These are phyloP conservation scores for Mycena maculata DNA, from an alignment of 768 basidiomycete genomes.

Conservation along the genomic window DNA sequence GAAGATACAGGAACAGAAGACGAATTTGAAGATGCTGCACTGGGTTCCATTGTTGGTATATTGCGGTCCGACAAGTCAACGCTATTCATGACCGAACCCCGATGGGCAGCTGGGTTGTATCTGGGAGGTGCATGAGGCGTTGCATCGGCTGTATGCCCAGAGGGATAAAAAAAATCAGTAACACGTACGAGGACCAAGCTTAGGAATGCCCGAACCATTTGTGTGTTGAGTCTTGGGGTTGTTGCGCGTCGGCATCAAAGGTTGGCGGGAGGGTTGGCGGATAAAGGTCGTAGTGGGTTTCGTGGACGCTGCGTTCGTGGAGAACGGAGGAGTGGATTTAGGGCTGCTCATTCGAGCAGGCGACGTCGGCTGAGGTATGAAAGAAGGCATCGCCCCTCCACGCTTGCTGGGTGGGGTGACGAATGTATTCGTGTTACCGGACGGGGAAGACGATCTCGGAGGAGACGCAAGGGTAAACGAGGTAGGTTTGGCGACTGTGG, in stretches of 20 bases:
- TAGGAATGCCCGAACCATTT: conserved; percentile 76
- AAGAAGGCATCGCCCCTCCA: conserved; percentile 59
- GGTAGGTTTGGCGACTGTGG: conserved; percentile 47
- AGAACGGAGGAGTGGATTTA: conserved; percentile 32
- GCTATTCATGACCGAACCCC: conserved; percentile 54
- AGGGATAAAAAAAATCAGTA: conserved; percentile 60
- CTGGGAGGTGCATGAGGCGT: conserved; percentile 52
- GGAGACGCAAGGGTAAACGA: conserved; percentile 45
- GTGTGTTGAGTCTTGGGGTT: conserved; percentile 42
- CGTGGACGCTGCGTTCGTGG: conserved; percentile 47
- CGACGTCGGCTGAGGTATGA: conserved; percentile 70
- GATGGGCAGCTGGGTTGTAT: conserved; percentile 44
- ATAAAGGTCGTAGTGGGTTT: conserved; percentile 55
- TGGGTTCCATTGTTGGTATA: conserved; percentile 35
- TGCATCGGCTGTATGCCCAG: conserved; percentile 45
- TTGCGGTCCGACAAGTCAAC: conserved; percentile 49
- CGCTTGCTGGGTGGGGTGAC: conserved; percentile 68
- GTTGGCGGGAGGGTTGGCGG: conserved; percentile 57
- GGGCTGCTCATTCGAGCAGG: conserved; percentile 53
- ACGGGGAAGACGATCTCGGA: conserved; percentile 39
- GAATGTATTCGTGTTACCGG: conserved; percentile 45
- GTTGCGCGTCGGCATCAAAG: conserved; percentile 44
- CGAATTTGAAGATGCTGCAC: conserved; percentile 28
- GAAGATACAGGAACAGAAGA: conserved; percentile 43
- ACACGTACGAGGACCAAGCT: conserved; percentile 67